Evolutionary conservation across 192 early-diverging fungal species (phyloP).

Genomic region (Dispira simplex): DNA sequence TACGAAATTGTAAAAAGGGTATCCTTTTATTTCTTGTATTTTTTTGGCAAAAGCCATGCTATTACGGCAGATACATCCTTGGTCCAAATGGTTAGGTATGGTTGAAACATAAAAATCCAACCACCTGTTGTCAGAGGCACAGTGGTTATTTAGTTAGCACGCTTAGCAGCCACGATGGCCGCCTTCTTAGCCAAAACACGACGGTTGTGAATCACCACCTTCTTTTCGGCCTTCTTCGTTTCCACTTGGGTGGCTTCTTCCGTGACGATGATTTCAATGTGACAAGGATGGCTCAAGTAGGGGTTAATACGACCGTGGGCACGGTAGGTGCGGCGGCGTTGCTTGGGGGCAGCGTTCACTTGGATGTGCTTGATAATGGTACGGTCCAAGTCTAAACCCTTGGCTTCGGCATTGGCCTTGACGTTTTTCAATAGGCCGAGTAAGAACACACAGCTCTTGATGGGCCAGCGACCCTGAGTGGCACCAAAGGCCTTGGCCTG

Average conservation of each 20-base stretch:
- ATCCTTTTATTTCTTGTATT: no score
- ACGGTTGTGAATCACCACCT: no score
- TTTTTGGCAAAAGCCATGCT: no score
- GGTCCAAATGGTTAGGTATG: no score
- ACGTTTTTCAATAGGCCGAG: slow-evolving; percentile 92
- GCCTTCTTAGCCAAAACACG: no score
- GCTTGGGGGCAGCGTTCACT: slow-evolving; percentile 97
- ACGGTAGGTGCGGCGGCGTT: slow-evolving; percentile 94
- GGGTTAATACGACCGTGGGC: slow-evolving; percentile 96
- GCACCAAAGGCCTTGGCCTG: slow-evolving; percentile 91
- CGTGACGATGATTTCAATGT: slow-evolving; percentile 89
- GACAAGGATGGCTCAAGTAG: slow-evolving; percentile 90
- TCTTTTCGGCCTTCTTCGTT: no score
- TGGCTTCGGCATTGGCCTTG: slow-evolving; percentile 92
- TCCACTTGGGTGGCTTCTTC: slow-evolving; percentile 46
- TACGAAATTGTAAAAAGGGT: no score
- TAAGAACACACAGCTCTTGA: slow-evolving; percentile 89
- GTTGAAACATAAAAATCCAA: no score
- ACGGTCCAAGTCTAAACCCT: slow-evolving; percentile 81
- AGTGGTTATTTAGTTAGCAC: no score
- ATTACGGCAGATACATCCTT: no score
- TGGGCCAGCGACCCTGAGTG: slow-evolving; percentile 92
- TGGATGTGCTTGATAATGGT: slow-evolving; percentile 87
- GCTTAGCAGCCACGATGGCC: no score
- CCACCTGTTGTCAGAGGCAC: no score